Base-by-base conservation (phyloP, 225 moss, liverwort and hornwort genomes). In the Ulota crispa region DNA sequence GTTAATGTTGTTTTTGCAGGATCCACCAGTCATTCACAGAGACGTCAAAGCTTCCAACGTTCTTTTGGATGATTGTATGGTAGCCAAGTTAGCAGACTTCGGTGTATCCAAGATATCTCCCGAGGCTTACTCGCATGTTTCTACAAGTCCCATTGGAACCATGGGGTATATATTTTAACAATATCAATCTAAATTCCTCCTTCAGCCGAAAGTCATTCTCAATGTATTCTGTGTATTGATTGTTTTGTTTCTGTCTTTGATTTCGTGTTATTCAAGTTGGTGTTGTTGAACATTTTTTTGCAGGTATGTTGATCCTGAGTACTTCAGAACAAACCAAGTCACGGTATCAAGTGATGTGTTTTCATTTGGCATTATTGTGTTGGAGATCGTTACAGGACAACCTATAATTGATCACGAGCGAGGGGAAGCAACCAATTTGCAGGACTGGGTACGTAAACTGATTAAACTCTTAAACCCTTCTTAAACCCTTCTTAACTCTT, bases 21-120 rank as follows among this genome's bases (percentile, higher is more conserved):
- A 86, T 83, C 86, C 86, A 75, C 86, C 86, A 4, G 83, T 86
- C 9, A 86, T 86, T 56, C 86, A 86, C 65, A 76, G 86, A 71
- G 86, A 86, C 59, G 65, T 86, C 65, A 86, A 86, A 64, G 73
- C 86, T 41, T 80, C 86, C 10, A 86, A 86, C 16, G 71, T 86
- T 66, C 86, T 86, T 52, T 76, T 86, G 3, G 82, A 83, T 15
- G 64, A 72, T 28, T 76, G 34, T 31, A 86, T 86, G 86, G 71
- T 83, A 47, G 86, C 86, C 28, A 86, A 86, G 65, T 42, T 86
- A 42, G 76, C 86, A 14, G 86, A 86, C 63, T 86, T 86, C 5
- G 86, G 86, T 27, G 82, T 86, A 12, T 86, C 86, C 3, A 83
- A 83, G 64, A 65, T 86, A 86, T 86, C 86, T 65, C 83, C 83